Conservation (phyloP, 2,329 filamentous ascomycete species). For the Coleophoma eucalyptorum region DNA sequence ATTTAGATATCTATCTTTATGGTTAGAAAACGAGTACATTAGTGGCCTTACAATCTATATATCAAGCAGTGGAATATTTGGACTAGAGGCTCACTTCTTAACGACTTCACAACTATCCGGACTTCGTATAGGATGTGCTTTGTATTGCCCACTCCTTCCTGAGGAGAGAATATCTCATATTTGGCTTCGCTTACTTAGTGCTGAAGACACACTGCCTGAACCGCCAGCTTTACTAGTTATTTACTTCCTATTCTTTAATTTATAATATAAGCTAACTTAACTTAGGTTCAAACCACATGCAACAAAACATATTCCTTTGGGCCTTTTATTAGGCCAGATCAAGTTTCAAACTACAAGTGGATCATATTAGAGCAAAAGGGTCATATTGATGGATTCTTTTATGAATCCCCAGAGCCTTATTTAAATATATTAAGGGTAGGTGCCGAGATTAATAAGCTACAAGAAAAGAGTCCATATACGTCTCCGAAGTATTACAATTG, state of each 20-base stretch:
- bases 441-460: background rate
- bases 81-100: background rate
- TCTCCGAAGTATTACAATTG: conserved; percentile 2
- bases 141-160: background rate
- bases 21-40: background rate
- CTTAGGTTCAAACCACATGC: background rate
- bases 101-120: background rate
- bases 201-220: background rate
- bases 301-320: background rate
- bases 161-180: background rate
- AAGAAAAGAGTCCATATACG: background rate
- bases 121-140: background rate
- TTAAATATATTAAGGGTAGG: background rate
- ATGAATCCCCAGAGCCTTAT: background rate
- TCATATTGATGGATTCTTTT: background rate
- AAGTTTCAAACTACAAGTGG: background rate
- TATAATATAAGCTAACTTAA: background rate
- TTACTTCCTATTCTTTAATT: background rate
- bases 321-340: background rate
- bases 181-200: background rate
- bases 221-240: conserved; percentile 54
- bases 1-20: background rate
- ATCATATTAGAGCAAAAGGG: background rate
- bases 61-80: background rate
- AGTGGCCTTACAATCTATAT: background rate